A percentile compares a stretch with the other conserved stretches of the same genome.
phyloP scores from a whole-genome alignment of 1,284 basidiomycete genomes.

The Leccinum angustisporum region DNA sequence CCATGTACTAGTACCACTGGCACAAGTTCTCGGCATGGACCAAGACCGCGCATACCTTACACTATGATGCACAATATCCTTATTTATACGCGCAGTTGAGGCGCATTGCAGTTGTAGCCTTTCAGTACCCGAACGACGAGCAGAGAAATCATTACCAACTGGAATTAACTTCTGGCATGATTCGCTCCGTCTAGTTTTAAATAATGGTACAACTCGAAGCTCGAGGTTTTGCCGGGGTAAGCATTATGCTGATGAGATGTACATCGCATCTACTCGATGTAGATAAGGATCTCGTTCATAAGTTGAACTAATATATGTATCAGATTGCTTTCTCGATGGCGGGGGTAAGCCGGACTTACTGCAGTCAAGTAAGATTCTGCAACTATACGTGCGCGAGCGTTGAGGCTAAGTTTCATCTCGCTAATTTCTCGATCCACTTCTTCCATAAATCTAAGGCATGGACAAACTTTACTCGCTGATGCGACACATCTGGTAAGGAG shows the following conservation, averaged over 20 bases:
- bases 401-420: slow-evolving; percentile 89
- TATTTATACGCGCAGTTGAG: slow-evolving; percentile 24
- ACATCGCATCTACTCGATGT: slow-evolving; percentile 24
- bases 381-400: slow-evolving; percentile 95
- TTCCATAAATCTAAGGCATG: slow-evolving; percentile 83
- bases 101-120: slow-evolving; percentile 20
- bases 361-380: slow-evolving; percentile 87
- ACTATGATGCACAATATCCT: slow-evolving; percentile 17
- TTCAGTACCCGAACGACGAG: slow-evolving; percentile 11
- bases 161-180: slow-evolving; percentile 4
- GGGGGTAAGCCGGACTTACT: slow-evolving; percentile 43
- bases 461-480: not conserved
- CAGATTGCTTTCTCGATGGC: not conserved
- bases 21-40: slow-evolving; percentile 25
- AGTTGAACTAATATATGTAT: slow-evolving; percentile 29
- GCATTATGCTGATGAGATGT: slow-evolving; percentile 14
- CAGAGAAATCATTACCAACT: slow-evolving; percentile 1
- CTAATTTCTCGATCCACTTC: slow-evolving; percentile 94
- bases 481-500: slow-evolving; percentile 2
- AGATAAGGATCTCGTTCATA: slow-evolving; percentile 19
- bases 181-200: slow-evolving; percentile 3
- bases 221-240: slow-evolving; percentile 4
- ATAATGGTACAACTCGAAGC: slow-evolving; percentile 19
- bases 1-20: slow-evolving; percentile 21
- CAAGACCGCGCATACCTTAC: slow-evolving; percentile 23